Conservation (phyloP, 164 flowering plant species). For the Tinospora cordifolia region DNA sequence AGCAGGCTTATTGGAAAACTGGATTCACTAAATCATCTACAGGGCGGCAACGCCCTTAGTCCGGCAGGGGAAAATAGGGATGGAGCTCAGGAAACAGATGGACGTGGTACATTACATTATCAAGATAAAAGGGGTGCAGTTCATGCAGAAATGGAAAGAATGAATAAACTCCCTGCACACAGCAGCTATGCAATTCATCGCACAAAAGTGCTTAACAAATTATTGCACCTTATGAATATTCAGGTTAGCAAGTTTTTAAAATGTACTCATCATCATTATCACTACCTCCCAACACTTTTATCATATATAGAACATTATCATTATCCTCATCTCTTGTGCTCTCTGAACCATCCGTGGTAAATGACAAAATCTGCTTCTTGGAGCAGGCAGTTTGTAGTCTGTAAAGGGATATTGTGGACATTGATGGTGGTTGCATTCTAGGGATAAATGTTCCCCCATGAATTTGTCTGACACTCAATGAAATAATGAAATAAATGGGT, state of each 20-base stretch:
- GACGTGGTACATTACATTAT: constrained; percentile 22
- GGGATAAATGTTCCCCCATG: background rate
- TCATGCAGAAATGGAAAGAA: constrained; percentile 52
- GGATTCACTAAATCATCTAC: background rate
- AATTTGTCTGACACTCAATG: background rate
- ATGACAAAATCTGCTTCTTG: background rate
- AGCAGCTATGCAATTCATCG: constrained; percentile 66
- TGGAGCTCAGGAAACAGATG: constrained; percentile 7
- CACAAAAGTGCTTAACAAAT: constrained; percentile 55
- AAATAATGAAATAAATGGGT: background rate
- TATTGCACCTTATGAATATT: constrained; percentile 54
- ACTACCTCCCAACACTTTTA: background rate
- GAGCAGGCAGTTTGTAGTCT: background rate
- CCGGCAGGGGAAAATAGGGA: constrained; percentile 19
- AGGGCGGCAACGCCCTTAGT: constrained; percentile 14
- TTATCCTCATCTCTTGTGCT: background rate
- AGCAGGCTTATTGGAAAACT: background rate
- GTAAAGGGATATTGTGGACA: no score
- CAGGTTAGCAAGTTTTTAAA: constrained; percentile 34
- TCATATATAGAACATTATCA: background rate
- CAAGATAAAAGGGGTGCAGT: constrained; percentile 47
- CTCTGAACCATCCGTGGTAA: background rate
- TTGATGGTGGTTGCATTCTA: background rate
- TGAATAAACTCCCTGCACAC: constrained; percentile 51
- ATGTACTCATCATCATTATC: background rate